Base-by-base conservation (phyloP, 805 yeast genomes). In the Candida jianshihensis region DNA sequence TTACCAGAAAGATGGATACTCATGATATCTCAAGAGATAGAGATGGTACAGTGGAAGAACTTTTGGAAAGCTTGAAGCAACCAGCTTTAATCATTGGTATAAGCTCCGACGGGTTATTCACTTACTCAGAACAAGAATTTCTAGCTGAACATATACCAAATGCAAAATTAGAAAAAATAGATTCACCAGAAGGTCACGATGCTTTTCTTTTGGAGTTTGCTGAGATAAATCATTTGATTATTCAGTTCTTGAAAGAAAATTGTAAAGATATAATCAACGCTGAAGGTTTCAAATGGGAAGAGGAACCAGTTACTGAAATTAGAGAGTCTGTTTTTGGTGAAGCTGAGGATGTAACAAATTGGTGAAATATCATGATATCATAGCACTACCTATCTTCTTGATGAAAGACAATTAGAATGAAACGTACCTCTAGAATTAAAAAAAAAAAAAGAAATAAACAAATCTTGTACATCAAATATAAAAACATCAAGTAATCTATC, bases 101-200 rank as follows among this genome's bases (percentile, higher is more conserved):
- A 37, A 75, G 78, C 34, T 83, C 95, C 1, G 98, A 92, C 59
- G 97, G 96, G 0, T 65, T 92, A 19, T 92, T 92, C 63, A 90
- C 97, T 0, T 77, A 82, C 49, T 74, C 89, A 16, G 98, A 92
- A 61, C 98, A 92, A 60, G 85, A 85, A 51, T 74, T 79, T 35
- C 69, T 92, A 33, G 94, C 94, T 2, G 72, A 75, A 28, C 64
- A 77, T 51, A 73, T 92, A 40, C 89, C 88, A 7, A 70, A 82
- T 48, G 70, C 94, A 1, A 57, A 48, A 6, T 64, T 92, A 45
- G 77, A 79, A 46, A 76, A 78, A 49, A 79, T 92, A 30, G 75
- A 83, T 43, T 88, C 97, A 1, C 92, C 90, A 11, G 98, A 92
- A 50, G 98, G 98, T 14, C 98, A 92, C 54, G 98, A 92, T 64